Base-by-base conservation (phyloP, 768 basidiomycete species). In the Holtermanniella nyarrowii region DNA sequence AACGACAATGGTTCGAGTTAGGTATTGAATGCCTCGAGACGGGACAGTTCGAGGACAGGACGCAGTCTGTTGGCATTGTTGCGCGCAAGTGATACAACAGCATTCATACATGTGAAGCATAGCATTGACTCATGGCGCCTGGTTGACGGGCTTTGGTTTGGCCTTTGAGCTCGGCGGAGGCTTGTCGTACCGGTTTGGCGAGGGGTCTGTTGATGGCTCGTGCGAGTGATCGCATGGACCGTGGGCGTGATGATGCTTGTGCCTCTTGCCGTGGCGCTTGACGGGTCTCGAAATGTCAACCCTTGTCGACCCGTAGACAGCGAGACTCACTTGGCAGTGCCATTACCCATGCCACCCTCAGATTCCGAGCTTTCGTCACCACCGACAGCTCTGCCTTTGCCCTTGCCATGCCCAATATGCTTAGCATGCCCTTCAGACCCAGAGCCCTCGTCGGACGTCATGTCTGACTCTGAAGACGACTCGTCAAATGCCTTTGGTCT, bases 1-100 rank as follows among this genome's bases (percentile, higher is more conserved):
- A 87, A 56, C 62, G 76, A 25, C 66, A 72, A 27, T 93, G 89
- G 89, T 83, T 82, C 62, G 82, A 84, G 26, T 63, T 86, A 5
- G 84, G 82, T 0, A 70, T 86, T 67, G 71, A 74, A 39, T 59
- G 66, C 45, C 52, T 73, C 23, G 52, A 45, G 37, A 50, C 52
- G 2, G 62, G 58, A 0, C 21, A 56, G 24, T 46, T 43, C 42
- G 51, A 58, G 20, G 48, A 48, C 21, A 48, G 54, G 48, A 52
- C 25, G 26, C 45, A 48, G 16, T 31, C 46, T 44, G 56, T 59
- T 5, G 54, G 58, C 7, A 26, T 59, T 22, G 47, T 54, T 37
- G 31, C 31, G 16, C 16, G 31, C 31, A 37, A 37, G 31, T 7
- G 7, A 37, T 37, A 7, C 10, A 7, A 37, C 31, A 7, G 31